A percentile compares a stretch with the other conserved stretches of the same genome.
phyloP scores from a whole-genome alignment of 768 basidiomycete genomes.

The Floccularia luteovirens region DNA sequence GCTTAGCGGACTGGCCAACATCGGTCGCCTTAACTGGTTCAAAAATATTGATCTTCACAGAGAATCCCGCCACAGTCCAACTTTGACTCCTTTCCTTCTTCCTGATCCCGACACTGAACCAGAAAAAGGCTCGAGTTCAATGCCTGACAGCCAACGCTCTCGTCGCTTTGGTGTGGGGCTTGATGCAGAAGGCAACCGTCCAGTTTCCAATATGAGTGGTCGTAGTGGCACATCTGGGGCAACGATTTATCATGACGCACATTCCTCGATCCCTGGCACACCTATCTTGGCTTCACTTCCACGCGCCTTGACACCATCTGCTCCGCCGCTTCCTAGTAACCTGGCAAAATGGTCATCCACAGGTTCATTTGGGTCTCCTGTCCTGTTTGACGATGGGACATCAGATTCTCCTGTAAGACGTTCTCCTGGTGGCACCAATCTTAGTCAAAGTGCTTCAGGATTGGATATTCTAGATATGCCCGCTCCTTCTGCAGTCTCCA shows the following conservation, averaged over 20 bases:
- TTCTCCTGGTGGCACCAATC: background rate
- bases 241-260: slow-evolving; percentile 59
- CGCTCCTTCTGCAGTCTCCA: slow-evolving; percentile 47
- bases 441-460: slow-evolving; percentile 3
- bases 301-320: slow-evolving; percentile 39
- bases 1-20: slow-evolving; percentile 36
- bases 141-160: slow-evolving; percentile 12
- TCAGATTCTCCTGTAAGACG: background rate
- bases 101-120: slow-evolving; percentile 41
- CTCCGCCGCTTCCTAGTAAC: slow-evolving; percentile 3
- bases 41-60: slow-evolving; percentile 21
- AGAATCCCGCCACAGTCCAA: slow-evolving; percentile 12
- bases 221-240: slow-evolving; percentile 44
- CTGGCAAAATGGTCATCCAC: background rate
- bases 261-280: slow-evolving; percentile 38
- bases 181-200: slow-evolving; percentile 35
- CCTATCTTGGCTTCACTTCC: slow-evolving; percentile 33
- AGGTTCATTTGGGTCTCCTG: slow-evolving; percentile 10
- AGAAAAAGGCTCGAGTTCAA: slow-evolving; percentile 24
- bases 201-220: slow-evolving; percentile 49
- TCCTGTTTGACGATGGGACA: slow-evolving; percentile 11
- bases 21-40: slow-evolving; percentile 58
- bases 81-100: slow-evolving; percentile 14
- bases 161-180: slow-evolving; percentile 26
- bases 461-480: slow-evolving; percentile 27